Base-by-base conservation (phyloP, 805 yeast species). In the Candida succiphila region DNA sequence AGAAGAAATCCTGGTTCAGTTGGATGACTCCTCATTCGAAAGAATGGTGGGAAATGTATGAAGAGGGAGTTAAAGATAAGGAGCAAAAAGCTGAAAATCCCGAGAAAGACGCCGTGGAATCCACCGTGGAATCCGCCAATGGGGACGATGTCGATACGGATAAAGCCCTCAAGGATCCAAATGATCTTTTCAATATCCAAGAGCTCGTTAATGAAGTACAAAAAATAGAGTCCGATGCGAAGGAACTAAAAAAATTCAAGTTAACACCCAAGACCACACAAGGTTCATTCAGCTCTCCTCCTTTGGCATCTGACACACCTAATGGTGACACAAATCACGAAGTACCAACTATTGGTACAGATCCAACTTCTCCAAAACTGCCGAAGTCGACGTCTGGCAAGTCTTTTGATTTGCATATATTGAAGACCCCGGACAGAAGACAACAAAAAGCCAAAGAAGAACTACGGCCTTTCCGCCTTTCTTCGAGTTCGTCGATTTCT, bases 21-120 rank as follows among this genome's bases (percentile, higher is more conserved):
- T 64, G 74, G 72, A 63, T 65, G 41, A 56, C 49, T 35, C 66
- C 69, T 2, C 64, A 63, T 40, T 67, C 58, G 45, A 48, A 67
- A 43, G 72, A 67, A 34, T 72, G 78, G 78, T 72, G 78, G 78
- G 72, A 69, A 26, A 61, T 65, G 41, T 61, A 61, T 38, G 69
- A 66, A 32, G 67, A 65, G 44, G 55, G 60, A 27, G 43, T 45
- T 29, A 44, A 51, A 34, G 61, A 59, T 36, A 44, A 52, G 28
- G 37, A 41, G 17, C 41, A 36, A 15, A 45, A 36, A 12, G 44
- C 32, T 12, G 32, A 36, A 26, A 35, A 46, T 24, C 46, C 34
- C 8, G 41, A 51, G 4, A 56, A 47, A 5, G 43, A 46, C 10
- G 21, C 16, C 3, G 27, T n/a, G n/a, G n/a, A n/a, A n/a, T n/a